Evolutionary conservation across 2,329 filamentous ascomycete species (phyloP).

Genomic region (Paracamarosporium sp.): DNA sequence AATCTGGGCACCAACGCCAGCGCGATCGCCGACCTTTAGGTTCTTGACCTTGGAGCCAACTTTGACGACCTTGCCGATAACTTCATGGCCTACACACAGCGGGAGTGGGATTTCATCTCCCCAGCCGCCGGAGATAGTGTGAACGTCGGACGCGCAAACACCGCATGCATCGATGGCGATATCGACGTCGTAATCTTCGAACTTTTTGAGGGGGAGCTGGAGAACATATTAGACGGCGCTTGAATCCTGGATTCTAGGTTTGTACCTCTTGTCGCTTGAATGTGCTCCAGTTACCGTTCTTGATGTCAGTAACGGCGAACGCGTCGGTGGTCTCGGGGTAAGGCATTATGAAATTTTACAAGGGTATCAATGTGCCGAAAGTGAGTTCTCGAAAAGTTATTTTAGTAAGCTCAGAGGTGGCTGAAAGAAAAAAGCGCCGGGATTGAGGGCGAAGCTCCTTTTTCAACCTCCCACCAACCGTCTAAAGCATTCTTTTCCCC

Average conservation of each 20-base stretch:
- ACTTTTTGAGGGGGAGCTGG: conserved; percentile 82
- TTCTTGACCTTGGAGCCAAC: conserved; percentile 58
- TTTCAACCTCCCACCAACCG: conserved; percentile 14
- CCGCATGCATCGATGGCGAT: conserved; percentile 75
- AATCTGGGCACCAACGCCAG: conserved; percentile 59
- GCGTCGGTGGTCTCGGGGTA: conserved; percentile 60
- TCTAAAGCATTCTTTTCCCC: conserved; percentile 25
- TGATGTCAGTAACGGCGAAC: conserved; percentile 59
- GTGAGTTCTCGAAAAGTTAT: conserved; percentile 7
- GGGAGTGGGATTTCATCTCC: conserved; percentile 66
- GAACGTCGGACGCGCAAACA: conserved; percentile 58
- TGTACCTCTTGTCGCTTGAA: conserved; percentile 64
- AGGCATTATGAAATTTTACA: conserved; percentile 47
- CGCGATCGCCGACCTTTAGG: conserved; percentile 55
- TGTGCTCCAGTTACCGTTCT: conserved; percentile 69
- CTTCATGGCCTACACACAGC: conserved; percentile 71
- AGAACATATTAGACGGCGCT: conserved; percentile 15
- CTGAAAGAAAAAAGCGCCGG: conserved; percentile 9
- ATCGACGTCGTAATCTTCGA: conserved; percentile 86
- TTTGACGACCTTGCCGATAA: conserved; percentile 57
- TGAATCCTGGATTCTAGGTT: neutral
- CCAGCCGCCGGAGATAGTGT: conserved; percentile 66
- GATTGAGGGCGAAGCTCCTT: neutral
- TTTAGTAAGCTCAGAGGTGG: neutral
- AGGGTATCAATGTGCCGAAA: conserved; percentile 9